phyloP scores from a whole-genome alignment of 495 filamentous ascomycete genomes.

The Hypoxylon rickii region DNA sequence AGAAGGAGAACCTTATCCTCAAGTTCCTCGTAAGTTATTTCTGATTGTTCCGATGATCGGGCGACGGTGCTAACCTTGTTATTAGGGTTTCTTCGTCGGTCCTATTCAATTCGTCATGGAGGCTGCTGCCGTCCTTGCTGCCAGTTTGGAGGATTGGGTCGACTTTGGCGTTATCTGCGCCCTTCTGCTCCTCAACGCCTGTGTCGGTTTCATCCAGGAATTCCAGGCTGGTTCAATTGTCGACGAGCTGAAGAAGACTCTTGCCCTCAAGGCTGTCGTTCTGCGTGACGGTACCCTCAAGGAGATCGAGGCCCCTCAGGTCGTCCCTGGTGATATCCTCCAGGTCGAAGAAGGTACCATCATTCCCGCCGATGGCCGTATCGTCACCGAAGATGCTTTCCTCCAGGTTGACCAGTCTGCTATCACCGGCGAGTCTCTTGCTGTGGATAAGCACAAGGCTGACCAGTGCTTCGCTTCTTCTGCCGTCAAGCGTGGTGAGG shows the following conservation, averaged over 20 bases:
- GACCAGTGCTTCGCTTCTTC: conserved; percentile 85
- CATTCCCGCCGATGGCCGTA: conserved; percentile 83
- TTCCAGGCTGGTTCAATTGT: conserved; percentile 90
- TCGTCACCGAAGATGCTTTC: conserved; percentile 77
- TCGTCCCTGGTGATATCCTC: conserved; percentile 90
- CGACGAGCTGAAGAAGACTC: conserved; percentile 87
- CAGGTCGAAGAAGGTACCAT: conserved; percentile 90
- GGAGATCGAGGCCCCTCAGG: conserved; percentile 75
- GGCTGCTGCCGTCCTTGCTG: conserved; percentile 76
- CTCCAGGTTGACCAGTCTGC: conserved; percentile 91
- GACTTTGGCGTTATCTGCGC: conserved; percentile 81
- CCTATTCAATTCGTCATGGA: conserved; percentile 96
- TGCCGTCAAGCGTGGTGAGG: conserved; percentile 86
- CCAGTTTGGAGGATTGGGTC: conserved; percentile 79
- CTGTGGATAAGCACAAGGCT: conserved; percentile 81
- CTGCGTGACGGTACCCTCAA: conserved; percentile 73
- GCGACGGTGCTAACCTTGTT: conserved; percentile 4
- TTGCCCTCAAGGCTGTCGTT: conserved; percentile 83
- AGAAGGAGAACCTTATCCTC: conserved; percentile 80
- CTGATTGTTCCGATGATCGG: background rate
- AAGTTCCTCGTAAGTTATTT: conserved; percentile 66
- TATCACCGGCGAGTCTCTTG: conserved; percentile 90
- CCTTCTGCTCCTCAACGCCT: conserved; percentile 77
- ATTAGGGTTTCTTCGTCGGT: conserved; percentile 73
- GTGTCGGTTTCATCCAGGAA: conserved; percentile 86